Base-by-base conservation (phyloP, 2,329 filamentous ascomycete species). In the Rachicladosporium sp. region DNA sequence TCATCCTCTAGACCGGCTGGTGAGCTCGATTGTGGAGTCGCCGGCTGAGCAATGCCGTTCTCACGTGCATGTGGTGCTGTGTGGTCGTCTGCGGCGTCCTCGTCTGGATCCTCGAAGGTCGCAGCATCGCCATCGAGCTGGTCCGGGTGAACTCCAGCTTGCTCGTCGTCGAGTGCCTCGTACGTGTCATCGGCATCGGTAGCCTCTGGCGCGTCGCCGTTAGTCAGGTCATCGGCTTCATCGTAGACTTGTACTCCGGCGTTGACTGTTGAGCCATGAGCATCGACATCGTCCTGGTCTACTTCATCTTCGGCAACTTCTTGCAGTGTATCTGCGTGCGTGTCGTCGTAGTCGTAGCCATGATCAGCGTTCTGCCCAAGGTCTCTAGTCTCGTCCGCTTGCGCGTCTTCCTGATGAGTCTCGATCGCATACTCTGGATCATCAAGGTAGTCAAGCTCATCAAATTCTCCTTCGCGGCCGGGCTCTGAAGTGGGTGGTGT, bases 71-170 rank as follows among this genome's bases (percentile, higher is more conserved):
- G 11, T 11, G 10, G 27, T 11, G 29, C 11, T 29, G 15, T 9
- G 19, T 46, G 31, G 30, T 42, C 43, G 29, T 45, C 43, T 29
- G 40, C 41, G 35, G 41, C 42, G 23, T 35, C 36, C 36, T 55
- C 53, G 54, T 48, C 42, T 27, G 36, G 4, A 15, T 37, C 15
- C 15, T 19, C 15, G 15, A 19, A 19, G 15, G 15, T 5, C 15
- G 15, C 15, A 3, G 15, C 15, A 19, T 19, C 15, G 15, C 15
- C 15, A 19, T 19, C 15, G 15, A 9, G 29, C 36, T 43, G 29
- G 52, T 57, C 46, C 55, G 51, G 37, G 30, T 41, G 38, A 34
- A 33, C 7, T 41, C 30, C 15, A 19, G 15, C 15, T 19, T 19
- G 15, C 15, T 19, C 15, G 15, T 19, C 15, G 15, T 19, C 15